Base-by-base conservation (phyloP, 148 eudicot species). In the Beta vulgaris region DNA sequence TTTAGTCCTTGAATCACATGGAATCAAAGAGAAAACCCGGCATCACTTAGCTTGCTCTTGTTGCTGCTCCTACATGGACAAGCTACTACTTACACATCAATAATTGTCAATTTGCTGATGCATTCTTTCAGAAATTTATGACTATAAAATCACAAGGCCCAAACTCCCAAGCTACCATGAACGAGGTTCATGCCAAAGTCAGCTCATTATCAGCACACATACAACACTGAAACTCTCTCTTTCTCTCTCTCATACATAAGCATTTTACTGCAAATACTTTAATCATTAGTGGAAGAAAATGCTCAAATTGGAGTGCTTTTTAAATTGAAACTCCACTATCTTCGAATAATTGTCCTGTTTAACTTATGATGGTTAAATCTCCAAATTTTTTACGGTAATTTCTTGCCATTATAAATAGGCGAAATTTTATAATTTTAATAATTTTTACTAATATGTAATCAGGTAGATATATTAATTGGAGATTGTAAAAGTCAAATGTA, bases 91-190 rank as follows among this genome's bases (percentile, higher is more conserved):
- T 25, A 5, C n/a, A 55, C 18, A n/a, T 25, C 60, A 58, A 15
- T 58, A 28, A 48, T 48, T 58, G 6, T 25, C 13, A 26, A 29
- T 26, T 57, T 39, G 14, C 3, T 69, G 75, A 70, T 59, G 80
- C 74, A 77, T 75, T 70, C 80, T 77, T 77, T 70, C 51, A 49
- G 39, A 53, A 42, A 77, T 70, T 77, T 44, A 77, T 77, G 75
- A 77, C 62, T 35, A 32, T 23, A 58, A 57, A 2, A 77, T 58
- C 69, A 62, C 15, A 31, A 2, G 75, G 75, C 75, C 70, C 80
- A 70, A 77, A 77, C 80, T 77, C 61, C 75, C 79, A 75, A 23
- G 78, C 62, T 57, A 26, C 73, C 68, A 60, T 77, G 59, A 69
- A 73, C 39, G 32, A 54, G 55, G 26, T 39, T 60, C 57, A 18